These are phyloP conservation scores for Macrolepiota albuminosa DNA, from an alignment of 768 basidiomycete species.

Conservation along the genomic window DNA sequence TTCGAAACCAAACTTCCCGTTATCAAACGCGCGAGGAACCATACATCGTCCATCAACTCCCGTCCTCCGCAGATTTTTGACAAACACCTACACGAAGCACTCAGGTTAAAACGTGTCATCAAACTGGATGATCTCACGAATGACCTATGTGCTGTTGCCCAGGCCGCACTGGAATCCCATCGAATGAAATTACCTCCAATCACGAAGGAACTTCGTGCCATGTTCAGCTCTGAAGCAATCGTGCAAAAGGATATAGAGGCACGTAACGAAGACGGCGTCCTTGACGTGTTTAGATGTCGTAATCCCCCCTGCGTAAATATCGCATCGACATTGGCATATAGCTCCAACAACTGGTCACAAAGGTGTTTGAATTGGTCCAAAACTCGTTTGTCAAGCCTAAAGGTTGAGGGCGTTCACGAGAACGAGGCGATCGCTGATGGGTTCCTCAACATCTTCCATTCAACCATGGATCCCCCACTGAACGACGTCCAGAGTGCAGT, in stretches of 20 bases:
- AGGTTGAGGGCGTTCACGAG: neutral
- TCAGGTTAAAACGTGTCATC: conserved; percentile 4
- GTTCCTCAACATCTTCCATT: conserved; percentile 1
- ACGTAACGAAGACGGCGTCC: neutral
- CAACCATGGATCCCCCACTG: neutral
- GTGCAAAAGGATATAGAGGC: neutral
- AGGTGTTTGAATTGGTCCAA: neutral
- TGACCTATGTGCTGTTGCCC: neutral
- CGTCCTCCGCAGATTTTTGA: conserved; percentile 5
- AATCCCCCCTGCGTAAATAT: neutral
- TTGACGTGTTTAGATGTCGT: neutral
- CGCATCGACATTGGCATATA: conserved; percentile 9
- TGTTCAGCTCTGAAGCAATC: no score
- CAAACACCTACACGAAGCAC: neutral
- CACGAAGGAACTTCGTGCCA: neutral
- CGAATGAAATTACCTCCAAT: neutral
- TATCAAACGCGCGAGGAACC: neutral
- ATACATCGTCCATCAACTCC: neutral
- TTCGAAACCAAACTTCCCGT: neutral
- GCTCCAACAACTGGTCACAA: neutral
- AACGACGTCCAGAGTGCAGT: neutral
- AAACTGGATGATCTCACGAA: neutral
- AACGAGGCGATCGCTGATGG: conserved; percentile 9
- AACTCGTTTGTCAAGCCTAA: neutral
- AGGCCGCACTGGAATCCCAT: neutral